Evolutionary conservation across 352 stramenopile genomes (phyloP).

Genomic region (Aphanomyces cochlioides): DNA sequence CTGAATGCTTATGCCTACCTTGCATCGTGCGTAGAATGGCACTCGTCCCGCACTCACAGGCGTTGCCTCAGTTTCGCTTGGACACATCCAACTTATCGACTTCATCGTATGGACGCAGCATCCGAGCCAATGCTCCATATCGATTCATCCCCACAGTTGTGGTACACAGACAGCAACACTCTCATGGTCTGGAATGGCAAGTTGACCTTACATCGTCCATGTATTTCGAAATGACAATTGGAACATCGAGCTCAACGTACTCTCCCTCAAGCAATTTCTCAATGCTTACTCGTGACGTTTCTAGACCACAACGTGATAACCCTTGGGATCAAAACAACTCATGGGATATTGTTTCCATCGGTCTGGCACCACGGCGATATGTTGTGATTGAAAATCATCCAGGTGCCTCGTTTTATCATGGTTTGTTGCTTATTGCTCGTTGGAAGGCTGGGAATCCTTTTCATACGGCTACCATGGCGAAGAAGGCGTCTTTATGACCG

Average conservation of each 20-base stretch:
- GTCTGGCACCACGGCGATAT: conserved; percentile 47
- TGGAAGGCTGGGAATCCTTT: conserved; percentile 45
- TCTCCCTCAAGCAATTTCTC: no score
- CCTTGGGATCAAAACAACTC: background rate
- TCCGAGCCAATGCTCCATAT: conserved; percentile 66
- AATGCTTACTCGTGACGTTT: no score
- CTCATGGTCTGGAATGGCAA: background rate
- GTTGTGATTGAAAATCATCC: conserved; percentile 57
- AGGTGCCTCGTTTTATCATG: background rate
- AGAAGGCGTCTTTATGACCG: conserved; percentile 58
- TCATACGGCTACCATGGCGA: conserved; percentile 78
- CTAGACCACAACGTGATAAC: no score
- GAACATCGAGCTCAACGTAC: background rate
- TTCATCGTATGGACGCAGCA: conserved; percentile 42
- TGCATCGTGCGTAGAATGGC: no score
- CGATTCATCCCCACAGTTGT: conserved; percentile 39
- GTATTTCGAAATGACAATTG: conserved; percentile 73
- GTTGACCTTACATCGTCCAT: conserved; percentile 52
- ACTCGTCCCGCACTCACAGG: background rate
- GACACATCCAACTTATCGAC: no score
- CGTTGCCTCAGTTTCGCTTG: background rate
- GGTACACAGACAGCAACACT: conserved; percentile 16
- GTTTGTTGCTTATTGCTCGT: background rate
- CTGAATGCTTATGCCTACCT: no score
- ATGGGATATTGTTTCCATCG: conserved; percentile 61